Evolutionary conservation across 106 monocot species (phyloP).

Genomic region (Dioscorea dumetorum): DNA sequence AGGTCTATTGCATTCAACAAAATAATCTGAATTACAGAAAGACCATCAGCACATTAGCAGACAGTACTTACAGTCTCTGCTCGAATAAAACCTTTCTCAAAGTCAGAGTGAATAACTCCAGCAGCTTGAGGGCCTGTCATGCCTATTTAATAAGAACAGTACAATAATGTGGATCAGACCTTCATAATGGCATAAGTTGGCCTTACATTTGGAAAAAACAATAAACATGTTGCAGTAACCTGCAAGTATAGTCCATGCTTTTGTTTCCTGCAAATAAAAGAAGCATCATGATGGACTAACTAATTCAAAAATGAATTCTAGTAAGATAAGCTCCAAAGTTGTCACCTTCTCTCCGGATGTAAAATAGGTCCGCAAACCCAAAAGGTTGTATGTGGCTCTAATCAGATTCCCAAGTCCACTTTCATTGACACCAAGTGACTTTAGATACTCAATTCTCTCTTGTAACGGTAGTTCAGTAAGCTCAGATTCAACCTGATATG

Average conservation of each 20-base stretch:
- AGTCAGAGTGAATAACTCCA: conserved; percentile 98
- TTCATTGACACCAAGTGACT: conserved; percentile 84
- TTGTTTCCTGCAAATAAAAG: conserved; percentile 74
- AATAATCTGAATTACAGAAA: too few species aligned
- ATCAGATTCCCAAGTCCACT: conserved; percentile 96
- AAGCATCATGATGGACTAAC: background rate
- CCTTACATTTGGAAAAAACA: background rate
- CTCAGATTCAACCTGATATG: conserved; percentile 85
- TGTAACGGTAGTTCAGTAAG: conserved; percentile 79
- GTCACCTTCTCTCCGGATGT: conserved; percentile 95
- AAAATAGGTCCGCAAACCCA: conserved; percentile 92
- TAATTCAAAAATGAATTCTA: background rate
- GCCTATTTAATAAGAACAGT: conserved; percentile 31
- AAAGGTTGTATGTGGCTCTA: conserved; percentile 80
- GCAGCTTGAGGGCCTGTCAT: conserved; percentile 99
- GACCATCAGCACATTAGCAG: background rate
- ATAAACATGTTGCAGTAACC: conserved; percentile 36
- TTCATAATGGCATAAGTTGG: too few species aligned
- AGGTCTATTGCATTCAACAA: too few species aligned
- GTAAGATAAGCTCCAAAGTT: background rate
- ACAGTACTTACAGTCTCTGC: conserved; percentile 85
- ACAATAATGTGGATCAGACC: background rate
- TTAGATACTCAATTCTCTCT: conserved; percentile 83
- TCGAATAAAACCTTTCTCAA: conserved; percentile 99
- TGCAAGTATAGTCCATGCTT: conserved; percentile 95